These are phyloP conservation scores for Talaromyces sp. DNA, from an alignment of 2,329 filamentous ascomycete species.

Conservation along the genomic window DNA sequence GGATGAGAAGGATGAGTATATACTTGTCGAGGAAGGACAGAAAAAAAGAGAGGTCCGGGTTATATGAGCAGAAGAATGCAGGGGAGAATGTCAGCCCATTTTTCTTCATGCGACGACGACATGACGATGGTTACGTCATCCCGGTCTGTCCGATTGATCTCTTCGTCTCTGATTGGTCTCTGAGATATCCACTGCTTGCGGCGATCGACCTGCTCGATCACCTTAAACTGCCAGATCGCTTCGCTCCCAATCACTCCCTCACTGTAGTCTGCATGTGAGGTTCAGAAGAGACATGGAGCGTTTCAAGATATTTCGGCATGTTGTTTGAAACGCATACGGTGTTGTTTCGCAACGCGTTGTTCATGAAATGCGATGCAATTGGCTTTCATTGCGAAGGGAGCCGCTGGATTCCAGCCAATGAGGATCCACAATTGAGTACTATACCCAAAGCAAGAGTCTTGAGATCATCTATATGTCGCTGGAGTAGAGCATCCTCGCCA, in stretches of 20 bases:
- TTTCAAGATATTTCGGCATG: background rate
- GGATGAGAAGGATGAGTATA: background rate
- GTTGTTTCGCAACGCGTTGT: background rate
- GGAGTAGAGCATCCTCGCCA: too few relatives aligned
- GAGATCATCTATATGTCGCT: background rate
- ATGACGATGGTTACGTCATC: constrained; percentile 9
- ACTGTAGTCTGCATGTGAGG: background rate
- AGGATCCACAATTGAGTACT: background rate
- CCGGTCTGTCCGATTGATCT: constrained; percentile 2
- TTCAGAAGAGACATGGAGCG: background rate
- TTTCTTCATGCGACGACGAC: background rate
- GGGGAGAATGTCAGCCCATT: background rate
- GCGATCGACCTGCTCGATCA: background rate
- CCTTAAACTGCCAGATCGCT: background rate
- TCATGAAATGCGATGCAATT: background rate
- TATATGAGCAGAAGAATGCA: background rate
- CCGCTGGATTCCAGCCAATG: background rate
- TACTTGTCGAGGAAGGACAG: background rate
- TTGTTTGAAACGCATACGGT: background rate
- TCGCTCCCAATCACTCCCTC: background rate
- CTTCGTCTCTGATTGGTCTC: background rate
- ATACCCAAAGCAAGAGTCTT: background rate
- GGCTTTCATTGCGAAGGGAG: background rate
- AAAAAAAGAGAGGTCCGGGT: background rate
- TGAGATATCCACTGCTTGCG: background rate